Evolutionary conservation across 2,329 filamentous ascomycete genomes (phyloP), one percentile per base, ranked within the genome.

Genomic region (Aspergillus glaucus): DNA sequence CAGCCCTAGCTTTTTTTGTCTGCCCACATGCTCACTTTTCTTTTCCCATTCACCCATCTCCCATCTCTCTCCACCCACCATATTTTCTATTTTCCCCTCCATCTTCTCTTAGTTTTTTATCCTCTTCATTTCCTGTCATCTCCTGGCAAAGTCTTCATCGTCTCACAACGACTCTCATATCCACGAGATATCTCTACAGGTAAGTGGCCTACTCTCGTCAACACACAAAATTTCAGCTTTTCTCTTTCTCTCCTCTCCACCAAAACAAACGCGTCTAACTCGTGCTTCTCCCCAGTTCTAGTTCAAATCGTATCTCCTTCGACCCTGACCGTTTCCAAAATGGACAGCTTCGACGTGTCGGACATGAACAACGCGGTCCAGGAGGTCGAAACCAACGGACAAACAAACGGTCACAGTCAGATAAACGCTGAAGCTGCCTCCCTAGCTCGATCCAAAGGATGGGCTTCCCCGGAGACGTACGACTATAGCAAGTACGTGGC

Each of bases 391-490:
- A 2, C 14, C 6, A 26, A n/a, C 15, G 45, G 15, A 22, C 34
- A 37, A 24, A 48, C 54, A 1, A 50, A 52, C 22, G 46, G 37
- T 2, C 47, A 58, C 10, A 54, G 46, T 43, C 57, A 55, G 24
- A 55, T 62, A 34, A 61, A 62, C 32, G 50, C 50, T n/a, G 63
- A 67, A 39, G 60, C 63, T 6, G 54, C 59, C 10, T 56, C 50
- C 22, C 44, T 62, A n/a, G 67, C 68, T 41, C 64, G 66, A 24
- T 61, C 68, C 8, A 67, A 66, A 19, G 69, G 68, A 1, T 74
- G 72, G 72, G 56, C 51, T 7, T 59, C 63, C 6, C 68, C 64
- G 2, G 58, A 67, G 34, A 54, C 59, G 3, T 73, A 67, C 45
- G 57, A 72, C 36, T 74, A 74, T 49, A 49, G 59, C 1, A 55